phyloP scores from a whole-genome alignment of 805 yeast genomes.

The Limtongia smithiae region DNA sequence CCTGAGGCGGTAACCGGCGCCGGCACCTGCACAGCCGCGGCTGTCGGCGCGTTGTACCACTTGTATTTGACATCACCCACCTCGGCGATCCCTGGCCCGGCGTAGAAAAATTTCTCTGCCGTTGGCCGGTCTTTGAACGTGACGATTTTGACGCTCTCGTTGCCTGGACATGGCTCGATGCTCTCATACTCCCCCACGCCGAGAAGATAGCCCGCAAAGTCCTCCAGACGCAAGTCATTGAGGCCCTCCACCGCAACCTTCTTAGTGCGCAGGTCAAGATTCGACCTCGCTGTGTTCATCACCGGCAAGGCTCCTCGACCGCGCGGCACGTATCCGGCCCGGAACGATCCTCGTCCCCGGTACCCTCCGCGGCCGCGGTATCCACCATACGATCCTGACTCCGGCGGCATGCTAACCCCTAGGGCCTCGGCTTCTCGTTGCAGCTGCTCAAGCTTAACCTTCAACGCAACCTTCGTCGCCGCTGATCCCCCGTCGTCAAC shows the following conservation, averaged over 20 bases:
- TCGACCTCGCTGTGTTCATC: conserved; percentile 32
- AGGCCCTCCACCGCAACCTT: conserved; percentile 37
- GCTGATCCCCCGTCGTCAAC: neutral
- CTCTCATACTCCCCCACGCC: conserved; percentile 32
- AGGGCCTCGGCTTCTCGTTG: conserved; percentile 37
- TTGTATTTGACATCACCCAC: conserved; percentile 6
- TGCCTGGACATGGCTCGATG: conserved; percentile 22
- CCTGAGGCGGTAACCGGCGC: conserved; percentile 1
- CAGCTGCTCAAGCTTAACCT: conserved; percentile 37
- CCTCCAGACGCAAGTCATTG: conserved; percentile 36
- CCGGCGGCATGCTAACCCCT: conserved; percentile 30
- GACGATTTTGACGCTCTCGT: conserved; percentile 21
- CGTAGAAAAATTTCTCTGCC: conserved; percentile 37
- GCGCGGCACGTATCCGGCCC: conserved; percentile 26
- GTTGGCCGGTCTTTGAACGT: conserved; percentile 39
- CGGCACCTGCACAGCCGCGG: neutral
- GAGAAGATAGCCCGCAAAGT: conserved; percentile 35
- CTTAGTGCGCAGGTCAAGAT: conserved; percentile 42
- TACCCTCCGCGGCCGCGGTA: conserved; percentile 31
- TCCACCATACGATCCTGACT: conserved; percentile 21
- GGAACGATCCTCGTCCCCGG: conserved; percentile 5
- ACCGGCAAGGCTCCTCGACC: conserved; percentile 32
- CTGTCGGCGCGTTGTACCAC: conserved; percentile 17
- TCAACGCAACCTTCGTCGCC: conserved; percentile 33
- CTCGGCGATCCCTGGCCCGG: conserved; percentile 6